phyloP scores from a whole-genome alignment of 306 rosid genomes.

The Ochetophila trinervis region DNA sequence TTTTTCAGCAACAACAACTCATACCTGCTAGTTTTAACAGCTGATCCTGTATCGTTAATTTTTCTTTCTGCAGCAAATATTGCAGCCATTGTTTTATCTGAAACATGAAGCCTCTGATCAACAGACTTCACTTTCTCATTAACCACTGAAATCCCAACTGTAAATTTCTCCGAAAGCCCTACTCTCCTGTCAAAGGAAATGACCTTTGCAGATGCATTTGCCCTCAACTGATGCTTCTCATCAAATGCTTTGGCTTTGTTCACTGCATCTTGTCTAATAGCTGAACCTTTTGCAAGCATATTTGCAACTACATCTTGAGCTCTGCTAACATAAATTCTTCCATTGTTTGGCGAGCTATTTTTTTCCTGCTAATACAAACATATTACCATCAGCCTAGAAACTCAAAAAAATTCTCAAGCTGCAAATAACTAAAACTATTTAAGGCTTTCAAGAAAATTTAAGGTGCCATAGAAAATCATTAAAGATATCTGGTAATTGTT shows the following conservation, averaged over 20 bases:
- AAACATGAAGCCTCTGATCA: constrained; percentile 84
- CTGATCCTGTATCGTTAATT: constrained; percentile 86
- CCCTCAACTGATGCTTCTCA: constrained; percentile 77
- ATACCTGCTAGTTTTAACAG: constrained; percentile 93
- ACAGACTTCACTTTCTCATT: constrained; percentile 89
- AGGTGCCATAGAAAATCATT: constrained; percentile 6
- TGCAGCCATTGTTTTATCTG: constrained; percentile 94
- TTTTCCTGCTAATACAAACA: constrained; percentile 44
- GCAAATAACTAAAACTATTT: neutral
- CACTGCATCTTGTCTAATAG: constrained; percentile 80
- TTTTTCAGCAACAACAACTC: constrained; percentile 1
- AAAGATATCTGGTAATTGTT: neutral
- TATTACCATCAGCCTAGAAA: constrained; percentile 11
- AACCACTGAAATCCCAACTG: constrained; percentile 75
- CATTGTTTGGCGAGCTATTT: constrained; percentile 35
- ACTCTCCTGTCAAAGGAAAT: constrained; percentile 76
- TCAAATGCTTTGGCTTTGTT: constrained; percentile 97
- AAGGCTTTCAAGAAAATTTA: constrained; percentile 3
- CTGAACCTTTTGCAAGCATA: constrained; percentile 79
- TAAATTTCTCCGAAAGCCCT: constrained; percentile 73
- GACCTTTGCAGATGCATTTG: constrained; percentile 88
- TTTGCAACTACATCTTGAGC: constrained; percentile 79
- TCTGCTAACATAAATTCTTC: constrained; percentile 61
- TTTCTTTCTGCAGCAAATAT: constrained; percentile 83
- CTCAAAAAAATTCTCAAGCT: constrained; percentile 1